Evolutionary conservation across 805 yeast species (phyloP).

Genomic region (Candida insectorum): DNA sequence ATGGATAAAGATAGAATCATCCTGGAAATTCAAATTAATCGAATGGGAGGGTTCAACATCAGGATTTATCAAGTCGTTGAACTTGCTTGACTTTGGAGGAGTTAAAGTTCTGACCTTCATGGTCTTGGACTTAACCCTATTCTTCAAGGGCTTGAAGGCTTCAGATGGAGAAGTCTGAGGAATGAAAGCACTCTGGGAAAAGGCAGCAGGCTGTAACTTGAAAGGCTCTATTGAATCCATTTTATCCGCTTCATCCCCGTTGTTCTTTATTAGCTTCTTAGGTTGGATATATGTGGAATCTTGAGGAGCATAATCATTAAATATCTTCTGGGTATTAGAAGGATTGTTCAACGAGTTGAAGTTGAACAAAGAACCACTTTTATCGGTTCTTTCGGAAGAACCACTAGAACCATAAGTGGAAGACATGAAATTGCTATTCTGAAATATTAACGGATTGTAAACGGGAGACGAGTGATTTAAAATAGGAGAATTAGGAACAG

Average conservation of each 20-base stretch:
- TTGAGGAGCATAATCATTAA: constrained; percentile 14
- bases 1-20: constrained; percentile 28
- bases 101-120: constrained; percentile 24
- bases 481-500: constrained; percentile 26
- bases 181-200: too few relatives aligned
- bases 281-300: constrained; percentile 14
- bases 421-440: constrained; percentile 4
- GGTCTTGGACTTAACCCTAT: not conserved
- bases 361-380: not conserved
- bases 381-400: not conserved
- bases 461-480: constrained; percentile 11
- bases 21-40: constrained; percentile 21
- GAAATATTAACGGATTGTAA: constrained; percentile 6
- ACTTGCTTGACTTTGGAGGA: constrained; percentile 27
- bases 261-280: not conserved
- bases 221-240: not conserved
- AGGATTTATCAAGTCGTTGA: constrained; percentile 36
- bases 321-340: constrained; percentile 10
- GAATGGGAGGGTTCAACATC: constrained; percentile 40
- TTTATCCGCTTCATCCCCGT: not conserved
- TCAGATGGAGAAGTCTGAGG: not conserved
- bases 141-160: not conserved
- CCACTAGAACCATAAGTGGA: not conserved
- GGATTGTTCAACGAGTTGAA: constrained; percentile 1
- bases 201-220: not conserved